Conservation (phyloP, 1,139 yeast genomes). For the Groenewaldozyma sp. region DNA sequence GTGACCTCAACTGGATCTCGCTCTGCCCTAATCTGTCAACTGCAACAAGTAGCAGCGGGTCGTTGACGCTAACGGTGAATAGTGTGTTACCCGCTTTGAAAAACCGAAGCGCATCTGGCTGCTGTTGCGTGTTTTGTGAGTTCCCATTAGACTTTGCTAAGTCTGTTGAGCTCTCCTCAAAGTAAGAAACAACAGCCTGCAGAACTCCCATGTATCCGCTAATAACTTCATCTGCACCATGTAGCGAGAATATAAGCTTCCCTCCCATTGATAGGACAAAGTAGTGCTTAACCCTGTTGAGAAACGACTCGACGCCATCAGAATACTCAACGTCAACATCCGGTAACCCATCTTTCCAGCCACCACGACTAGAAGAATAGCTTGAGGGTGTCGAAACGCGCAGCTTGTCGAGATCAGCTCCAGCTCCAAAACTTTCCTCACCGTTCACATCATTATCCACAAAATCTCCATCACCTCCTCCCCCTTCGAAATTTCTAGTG, state of each 20-base stretch:
- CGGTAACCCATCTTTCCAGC: conserved; percentile 3
- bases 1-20: conserved; percentile 49
- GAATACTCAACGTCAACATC: background rate
- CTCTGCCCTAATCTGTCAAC: conserved; percentile 50
- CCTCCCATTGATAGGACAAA: conserved; percentile 87
- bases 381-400: background rate
- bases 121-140: background rate
- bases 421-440: conserved; percentile 1
- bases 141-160: background rate
- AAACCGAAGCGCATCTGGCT: conserved; percentile 16
- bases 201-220: conserved; percentile 60
- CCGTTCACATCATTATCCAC: background rate
- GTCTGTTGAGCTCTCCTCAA: conserved; percentile 17
- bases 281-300: conserved; percentile 53
- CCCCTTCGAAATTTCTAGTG: background rate
- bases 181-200: conserved; percentile 57
- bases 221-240: conserved; percentile 63
- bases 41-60: conserved; percentile 70
- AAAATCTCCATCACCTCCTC: background rate
- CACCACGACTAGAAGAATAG: background rate
- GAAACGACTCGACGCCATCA: conserved; percentile 25
- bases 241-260: conserved; percentile 78
- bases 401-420: background rate
- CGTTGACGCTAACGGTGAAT: conserved; percentile 52
- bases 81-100: conserved; percentile 33